A percentile compares a stretch with the other conserved stretches of the same genome.
Conservation (phyloP, 441 rosid species). For the Raphanus hybrid region DNA sequence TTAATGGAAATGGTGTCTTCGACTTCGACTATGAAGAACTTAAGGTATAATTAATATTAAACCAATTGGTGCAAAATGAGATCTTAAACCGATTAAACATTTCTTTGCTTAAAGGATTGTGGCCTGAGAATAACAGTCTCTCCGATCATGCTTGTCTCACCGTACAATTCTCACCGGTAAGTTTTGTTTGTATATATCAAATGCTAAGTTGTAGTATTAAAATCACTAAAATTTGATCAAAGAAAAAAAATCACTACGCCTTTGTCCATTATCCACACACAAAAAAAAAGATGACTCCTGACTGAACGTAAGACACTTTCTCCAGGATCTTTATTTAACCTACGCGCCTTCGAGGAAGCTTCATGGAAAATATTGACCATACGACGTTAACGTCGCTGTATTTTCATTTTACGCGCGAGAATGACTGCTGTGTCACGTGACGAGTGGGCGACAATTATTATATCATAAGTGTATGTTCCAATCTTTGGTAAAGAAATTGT, state of each 20-base stretch:
- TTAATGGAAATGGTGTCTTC: no score
- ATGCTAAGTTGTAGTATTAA: not conserved
- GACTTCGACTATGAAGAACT: no score
- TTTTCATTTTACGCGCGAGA: not conserved
- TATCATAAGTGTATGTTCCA: not conserved
- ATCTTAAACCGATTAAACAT: not conserved
- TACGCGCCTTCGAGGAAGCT: not conserved
- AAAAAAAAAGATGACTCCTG: not conserved
- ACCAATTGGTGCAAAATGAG: not conserved
- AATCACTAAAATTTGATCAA: not conserved
- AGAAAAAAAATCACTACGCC: not conserved
- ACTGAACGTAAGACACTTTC: not conserved
- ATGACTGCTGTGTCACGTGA: not conserved
- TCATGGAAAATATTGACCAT: not conserved
- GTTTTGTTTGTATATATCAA: not conserved
- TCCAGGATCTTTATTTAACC: not conserved
- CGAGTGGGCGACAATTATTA: not conserved
- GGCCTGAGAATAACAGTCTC: not conserved
- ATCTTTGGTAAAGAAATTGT: not conserved
- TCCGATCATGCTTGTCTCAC: no score
- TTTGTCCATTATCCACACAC: not conserved
- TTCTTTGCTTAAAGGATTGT: not conserved
- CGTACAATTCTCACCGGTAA: no score
- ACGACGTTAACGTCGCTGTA: not conserved
- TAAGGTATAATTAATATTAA: slow-evolving; percentile 47